phyloP scores from a whole-genome alignment of 1,284 basidiomycete genomes.

The Naganishia albida region DNA sequence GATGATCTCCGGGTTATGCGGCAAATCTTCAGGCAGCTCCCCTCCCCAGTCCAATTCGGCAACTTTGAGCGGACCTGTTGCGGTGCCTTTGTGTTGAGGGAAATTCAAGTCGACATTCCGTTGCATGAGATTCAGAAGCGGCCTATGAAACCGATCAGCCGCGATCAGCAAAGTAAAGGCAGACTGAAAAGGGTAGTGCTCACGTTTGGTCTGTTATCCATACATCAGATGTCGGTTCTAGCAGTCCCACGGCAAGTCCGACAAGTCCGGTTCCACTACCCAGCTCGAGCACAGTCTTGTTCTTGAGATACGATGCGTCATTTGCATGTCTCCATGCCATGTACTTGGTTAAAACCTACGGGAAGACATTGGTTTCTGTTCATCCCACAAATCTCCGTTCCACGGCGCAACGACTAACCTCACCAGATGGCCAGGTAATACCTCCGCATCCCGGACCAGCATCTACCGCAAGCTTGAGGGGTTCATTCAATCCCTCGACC shows the following conservation, averaged over 20 bases:
- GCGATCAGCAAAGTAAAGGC: not conserved
- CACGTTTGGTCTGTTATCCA: constrained; percentile 89
- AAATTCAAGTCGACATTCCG: constrained; percentile 68
- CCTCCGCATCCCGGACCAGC: constrained; percentile 85
- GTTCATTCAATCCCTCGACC: constrained; percentile 43
- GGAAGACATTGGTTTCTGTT: not conserved
- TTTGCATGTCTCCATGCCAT: constrained; percentile 60
- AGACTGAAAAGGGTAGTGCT: constrained; percentile 45
- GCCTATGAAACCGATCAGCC: constrained; percentile 55
- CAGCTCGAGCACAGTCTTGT: constrained; percentile 72
- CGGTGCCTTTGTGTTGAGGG: constrained; percentile 48
- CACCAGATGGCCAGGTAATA: constrained; percentile 86
- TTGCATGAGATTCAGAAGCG: constrained; percentile 72
- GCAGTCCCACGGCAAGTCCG: constrained; percentile 73
- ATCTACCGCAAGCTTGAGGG: constrained; percentile 64
- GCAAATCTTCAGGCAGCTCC: constrained; percentile 46
- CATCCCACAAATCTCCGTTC: constrained; percentile 1
- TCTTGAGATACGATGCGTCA: constrained; percentile 57
- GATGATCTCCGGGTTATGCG: constrained; percentile 63
- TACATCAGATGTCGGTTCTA: constrained; percentile 62
- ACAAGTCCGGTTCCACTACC: constrained; percentile 86
- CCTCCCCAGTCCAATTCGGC: constrained; percentile 71
- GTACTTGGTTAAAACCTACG: constrained; percentile 73
- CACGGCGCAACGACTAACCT: constrained; percentile 60
- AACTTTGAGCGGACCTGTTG: constrained; percentile 50